phyloP scores from a whole-genome alignment of 257 asterid species.

The Apocynum venetum region DNA sequence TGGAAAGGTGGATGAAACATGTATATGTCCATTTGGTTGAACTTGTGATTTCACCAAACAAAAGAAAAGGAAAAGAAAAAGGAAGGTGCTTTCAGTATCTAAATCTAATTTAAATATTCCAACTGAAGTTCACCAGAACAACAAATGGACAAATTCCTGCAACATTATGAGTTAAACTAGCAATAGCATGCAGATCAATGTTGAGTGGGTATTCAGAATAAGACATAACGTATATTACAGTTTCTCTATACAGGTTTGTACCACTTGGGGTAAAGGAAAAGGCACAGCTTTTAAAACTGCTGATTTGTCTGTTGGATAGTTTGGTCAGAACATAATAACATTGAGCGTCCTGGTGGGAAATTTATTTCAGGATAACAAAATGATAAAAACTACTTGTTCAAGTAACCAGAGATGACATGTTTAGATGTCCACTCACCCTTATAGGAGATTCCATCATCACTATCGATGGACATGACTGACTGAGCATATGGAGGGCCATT shows the following conservation, averaged over 20 bases:
- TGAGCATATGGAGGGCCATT: constrained; percentile 71
- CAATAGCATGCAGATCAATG: background rate
- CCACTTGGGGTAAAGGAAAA: background rate
- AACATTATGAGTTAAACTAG: background rate
- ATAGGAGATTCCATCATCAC: constrained; percentile 80
- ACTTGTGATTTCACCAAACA: background rate
- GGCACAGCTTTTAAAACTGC: background rate
- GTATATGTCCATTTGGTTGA: background rate
- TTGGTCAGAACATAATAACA: background rate
- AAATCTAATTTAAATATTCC: background rate
- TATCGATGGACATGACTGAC: constrained; percentile 58
- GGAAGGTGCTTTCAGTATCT: background rate
- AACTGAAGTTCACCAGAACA: background rate
- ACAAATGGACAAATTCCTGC: background rate
- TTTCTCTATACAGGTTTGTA: background rate
- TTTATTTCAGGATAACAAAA: background rate
- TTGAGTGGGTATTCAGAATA: background rate
- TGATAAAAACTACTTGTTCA: background rate
- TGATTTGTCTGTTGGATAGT: background rate
- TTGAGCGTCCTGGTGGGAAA: background rate
- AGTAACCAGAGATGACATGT: constrained; percentile 1
- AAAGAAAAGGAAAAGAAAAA: background rate
- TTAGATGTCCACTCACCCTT: constrained; percentile 43
- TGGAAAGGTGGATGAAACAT: background rate
- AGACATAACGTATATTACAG: background rate